These are phyloP conservation scores for Wickerhamiella domercqiae DNA, from an alignment of 805 yeast genomes.

Conservation along the genomic window DNA sequence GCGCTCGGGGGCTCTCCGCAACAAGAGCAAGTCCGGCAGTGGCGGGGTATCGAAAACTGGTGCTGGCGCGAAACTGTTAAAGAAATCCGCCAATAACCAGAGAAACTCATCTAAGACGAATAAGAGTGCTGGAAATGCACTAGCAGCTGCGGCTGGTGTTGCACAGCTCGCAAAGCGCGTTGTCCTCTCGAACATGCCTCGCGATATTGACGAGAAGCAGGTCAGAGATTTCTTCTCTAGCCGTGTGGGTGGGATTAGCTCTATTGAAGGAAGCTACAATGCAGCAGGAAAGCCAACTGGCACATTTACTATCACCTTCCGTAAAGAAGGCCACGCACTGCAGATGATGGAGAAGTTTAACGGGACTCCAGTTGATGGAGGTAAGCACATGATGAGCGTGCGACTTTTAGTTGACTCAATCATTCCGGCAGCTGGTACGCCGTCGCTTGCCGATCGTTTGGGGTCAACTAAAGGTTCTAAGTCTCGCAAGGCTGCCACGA, in stretches of 20 bases:
- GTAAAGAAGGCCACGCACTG: slow-evolving; percentile 49
- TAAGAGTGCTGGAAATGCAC: slow-evolving; percentile 20
- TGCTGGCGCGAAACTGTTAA: slow-evolving; percentile 7
- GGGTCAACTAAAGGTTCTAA: slow-evolving; percentile 6
- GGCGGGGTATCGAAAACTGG: slow-evolving; percentile 19
- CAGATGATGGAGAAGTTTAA: slow-evolving; percentile 72
- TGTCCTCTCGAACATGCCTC: slow-evolving; percentile 55
- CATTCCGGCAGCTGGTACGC: slow-evolving; percentile 4
- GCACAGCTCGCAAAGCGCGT: slow-evolving; percentile 45
- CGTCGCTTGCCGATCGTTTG: slow-evolving; percentile 13
- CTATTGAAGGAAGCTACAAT: slow-evolving; percentile 61
- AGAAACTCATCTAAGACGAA: slow-evolving; percentile 8
- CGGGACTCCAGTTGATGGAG: slow-evolving; percentile 88
- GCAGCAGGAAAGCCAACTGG: slow-evolving; percentile 85
- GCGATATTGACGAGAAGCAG: slow-evolving; percentile 18
- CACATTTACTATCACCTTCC: slow-evolving; percentile 74
- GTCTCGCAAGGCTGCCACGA: slow-evolving; percentile 1
- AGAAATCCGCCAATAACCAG: slow-evolving; percentile 16
- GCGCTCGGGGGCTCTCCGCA: slow-evolving; percentile 18
- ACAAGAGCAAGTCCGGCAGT: slow-evolving; percentile 5
- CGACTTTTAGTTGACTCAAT: slow-evolving; percentile 77
- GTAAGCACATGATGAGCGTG: slow-evolving; percentile 55
- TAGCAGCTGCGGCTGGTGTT: slow-evolving; percentile 28
- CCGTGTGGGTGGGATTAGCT: slow-evolving; percentile 72
- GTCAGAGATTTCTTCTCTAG: slow-evolving; percentile 66